phyloP scores from a whole-genome alignment of 2,329 filamentous ascomycete genomes.

The Nothomitra cinnamomea region DNA sequence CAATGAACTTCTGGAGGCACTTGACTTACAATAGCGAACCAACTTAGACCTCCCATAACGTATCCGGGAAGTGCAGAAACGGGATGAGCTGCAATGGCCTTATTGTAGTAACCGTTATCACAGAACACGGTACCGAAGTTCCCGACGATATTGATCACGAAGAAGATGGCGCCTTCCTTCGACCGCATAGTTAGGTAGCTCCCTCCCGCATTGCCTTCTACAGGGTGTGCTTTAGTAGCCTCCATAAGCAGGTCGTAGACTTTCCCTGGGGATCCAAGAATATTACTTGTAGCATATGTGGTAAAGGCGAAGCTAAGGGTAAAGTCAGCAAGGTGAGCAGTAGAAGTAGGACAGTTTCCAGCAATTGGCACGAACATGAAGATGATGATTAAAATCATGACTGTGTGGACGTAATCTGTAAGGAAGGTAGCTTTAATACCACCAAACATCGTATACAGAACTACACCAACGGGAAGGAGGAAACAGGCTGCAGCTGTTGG shows the following conservation, averaged over 20 bases:
- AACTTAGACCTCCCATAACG: constrained; percentile 67
- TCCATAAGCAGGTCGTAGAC: constrained; percentile 65
- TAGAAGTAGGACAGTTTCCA: no score
- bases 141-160: constrained; percentile 76
- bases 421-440: constrained; percentile 80
- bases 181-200: constrained; percentile 80
- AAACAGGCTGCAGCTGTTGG: constrained; percentile 69
- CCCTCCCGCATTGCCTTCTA: constrained; percentile 62
- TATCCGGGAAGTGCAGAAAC: constrained; percentile 79
- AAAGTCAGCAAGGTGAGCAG: no score
- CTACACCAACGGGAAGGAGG: constrained; percentile 36
- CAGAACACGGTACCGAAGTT: constrained; percentile 71
- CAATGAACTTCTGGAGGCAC: background rate
- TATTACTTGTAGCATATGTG: constrained; percentile 55
- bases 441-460: constrained; percentile 30
- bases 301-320: constrained; percentile 57
- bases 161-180: constrained; percentile 69
- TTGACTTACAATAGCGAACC: constrained; percentile 55
- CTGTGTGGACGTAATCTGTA: constrained; percentile 74
- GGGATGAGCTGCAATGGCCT: constrained; percentile 75
- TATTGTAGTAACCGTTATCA: constrained; percentile 59
- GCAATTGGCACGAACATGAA: constrained; percentile 33
- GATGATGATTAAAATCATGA: constrained; percentile 72
- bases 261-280: constrained; percentile 55
- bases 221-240: constrained; percentile 52